Conservation (phyloP, 2,329 filamentous ascomycete species). For the Hypomyces perniciosus region DNA sequence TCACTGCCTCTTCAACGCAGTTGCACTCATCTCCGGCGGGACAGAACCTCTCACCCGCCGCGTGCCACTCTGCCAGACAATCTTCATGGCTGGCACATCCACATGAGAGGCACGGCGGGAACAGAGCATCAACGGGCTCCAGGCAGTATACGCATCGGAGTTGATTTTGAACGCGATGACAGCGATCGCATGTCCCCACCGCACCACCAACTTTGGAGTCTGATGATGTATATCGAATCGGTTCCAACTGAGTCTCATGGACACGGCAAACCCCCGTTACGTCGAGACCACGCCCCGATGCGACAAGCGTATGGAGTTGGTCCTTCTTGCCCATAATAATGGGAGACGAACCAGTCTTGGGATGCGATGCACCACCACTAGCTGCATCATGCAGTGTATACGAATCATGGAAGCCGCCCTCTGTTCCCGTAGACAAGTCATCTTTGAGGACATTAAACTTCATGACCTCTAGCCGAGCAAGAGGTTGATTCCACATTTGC, state of each 20-base stretch:
- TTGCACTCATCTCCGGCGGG: conserved; percentile 61
- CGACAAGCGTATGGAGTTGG: conserved; percentile 42
- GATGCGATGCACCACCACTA: conserved; percentile 28
- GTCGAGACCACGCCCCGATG: conserved; percentile 53
- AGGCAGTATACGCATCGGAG: conserved; percentile 57
- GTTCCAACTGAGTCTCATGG: conserved; percentile 58
- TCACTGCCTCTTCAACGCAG: conserved; percentile 51
- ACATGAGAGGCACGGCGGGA: conserved; percentile 55
- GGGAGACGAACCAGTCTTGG: conserved; percentile 39
- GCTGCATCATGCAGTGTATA: conserved; percentile 34
- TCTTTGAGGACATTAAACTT: conserved; percentile 62
- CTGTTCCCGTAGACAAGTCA: conserved; percentile 27
- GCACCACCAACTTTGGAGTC: conserved; percentile 38
- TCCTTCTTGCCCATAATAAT: conserved; percentile 54
- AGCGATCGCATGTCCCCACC: conserved; percentile 45
- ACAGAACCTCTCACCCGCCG: conserved; percentile 49
- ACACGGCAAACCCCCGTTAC: conserved; percentile 57
- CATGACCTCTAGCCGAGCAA: conserved; percentile 59
- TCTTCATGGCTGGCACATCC: conserved; percentile 56
- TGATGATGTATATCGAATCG: conserved; percentile 42
- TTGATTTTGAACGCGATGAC: conserved; percentile 50
- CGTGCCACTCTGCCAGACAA: conserved; percentile 55
- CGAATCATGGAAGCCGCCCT: conserved; percentile 31
- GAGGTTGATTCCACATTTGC: conserved; percentile 58
- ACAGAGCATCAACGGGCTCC: conserved; percentile 54